These are phyloP conservation scores for Cephalotrichum gorgonifer DNA, from an alignment of 2,329 filamentous ascomycete species.

Conservation along the genomic window DNA sequence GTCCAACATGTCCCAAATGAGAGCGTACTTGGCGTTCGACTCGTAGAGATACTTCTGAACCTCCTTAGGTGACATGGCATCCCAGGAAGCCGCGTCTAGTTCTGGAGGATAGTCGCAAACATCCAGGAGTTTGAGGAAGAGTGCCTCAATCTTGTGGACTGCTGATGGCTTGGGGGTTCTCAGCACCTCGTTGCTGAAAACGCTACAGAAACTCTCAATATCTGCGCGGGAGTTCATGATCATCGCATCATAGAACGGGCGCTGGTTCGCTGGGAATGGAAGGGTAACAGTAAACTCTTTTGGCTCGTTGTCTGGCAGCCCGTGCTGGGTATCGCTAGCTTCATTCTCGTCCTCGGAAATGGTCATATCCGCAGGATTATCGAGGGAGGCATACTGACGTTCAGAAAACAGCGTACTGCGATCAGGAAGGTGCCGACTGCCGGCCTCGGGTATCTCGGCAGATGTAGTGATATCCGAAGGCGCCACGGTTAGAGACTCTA, in stretches of 20 bases:
- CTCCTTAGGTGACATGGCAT: constrained; percentile 25
- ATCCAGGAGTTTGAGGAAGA: constrained; percentile 40
- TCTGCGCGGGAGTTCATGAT: constrained; percentile 31
- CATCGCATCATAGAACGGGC: constrained; percentile 40
- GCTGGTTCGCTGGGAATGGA: constrained; percentile 41
- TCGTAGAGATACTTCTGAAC: constrained; percentile 42
- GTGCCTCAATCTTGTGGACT: constrained; percentile 34
- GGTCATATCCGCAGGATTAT: background rate
- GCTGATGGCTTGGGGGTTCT: constrained; percentile 26
- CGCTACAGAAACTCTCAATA: constrained; percentile 33
- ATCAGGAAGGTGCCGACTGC: background rate
- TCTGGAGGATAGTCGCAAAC: constrained; percentile 49
- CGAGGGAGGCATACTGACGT: background rate
- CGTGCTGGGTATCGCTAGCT: constrained; percentile 12
- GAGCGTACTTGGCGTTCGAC: constrained; percentile 50
- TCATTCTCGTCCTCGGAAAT: constrained; percentile 9
- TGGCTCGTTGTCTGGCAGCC: constrained; percentile 15
- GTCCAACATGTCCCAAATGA: constrained; percentile 44
- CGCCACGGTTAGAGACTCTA: background rate
- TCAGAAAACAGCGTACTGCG: background rate
- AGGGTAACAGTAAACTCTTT: constrained; percentile 44
- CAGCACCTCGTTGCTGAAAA: constrained; percentile 28
- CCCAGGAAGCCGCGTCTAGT: constrained; percentile 30
- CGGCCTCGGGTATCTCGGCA: background rate
- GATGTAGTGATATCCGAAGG: background rate